Percentiles rank a stretch among this genome's conserved stretches.
Evolutionary conservation across 164 flowering plant species (phyloP).

Genomic region (Magnolia officinalis): DNA sequence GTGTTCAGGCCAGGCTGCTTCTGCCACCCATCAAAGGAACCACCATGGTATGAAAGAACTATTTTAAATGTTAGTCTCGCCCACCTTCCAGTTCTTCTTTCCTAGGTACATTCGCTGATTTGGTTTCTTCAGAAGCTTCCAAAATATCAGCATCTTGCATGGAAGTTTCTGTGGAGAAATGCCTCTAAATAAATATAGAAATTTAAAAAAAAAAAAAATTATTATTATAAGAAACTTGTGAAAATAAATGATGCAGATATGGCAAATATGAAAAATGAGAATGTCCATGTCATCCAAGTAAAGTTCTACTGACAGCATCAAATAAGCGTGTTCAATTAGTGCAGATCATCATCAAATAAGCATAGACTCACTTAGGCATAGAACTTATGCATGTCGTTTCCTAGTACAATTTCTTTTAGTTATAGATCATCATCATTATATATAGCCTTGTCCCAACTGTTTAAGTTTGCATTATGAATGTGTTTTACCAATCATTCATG

Average conservation of each 20-base stretch:
- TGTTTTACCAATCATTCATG: too few relatives aligned
- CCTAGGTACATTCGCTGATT: constrained; percentile 17
- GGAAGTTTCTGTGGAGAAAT: constrained; percentile 21
- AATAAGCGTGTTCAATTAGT: not conserved
- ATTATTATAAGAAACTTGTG: not conserved
- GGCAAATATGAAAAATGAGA: not conserved
- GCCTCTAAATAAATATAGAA: constrained; percentile 18
- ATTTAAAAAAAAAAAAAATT: not conserved
- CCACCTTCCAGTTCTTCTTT: constrained; percentile 62
- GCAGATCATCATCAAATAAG: not conserved
- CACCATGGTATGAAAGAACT: constrained; percentile 71
- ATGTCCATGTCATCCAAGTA: not conserved
- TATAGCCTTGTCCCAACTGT: too few relatives aligned
- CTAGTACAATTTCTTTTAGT: too few relatives aligned
- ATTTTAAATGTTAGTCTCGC: constrained; percentile 73
- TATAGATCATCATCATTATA: too few relatives aligned
- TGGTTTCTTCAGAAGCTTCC: constrained; percentile 30
- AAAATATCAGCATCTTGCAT: constrained; percentile 26
- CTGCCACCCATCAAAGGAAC: constrained; percentile 98
- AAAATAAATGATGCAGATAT: not conserved
- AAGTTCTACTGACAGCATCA: not conserved
- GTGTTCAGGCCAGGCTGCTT: constrained; percentile 88
- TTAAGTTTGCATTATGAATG: too few relatives aligned
- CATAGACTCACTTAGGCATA: not conserved
- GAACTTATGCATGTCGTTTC: not conserved